These are phyloP conservation scores for Trichophyton mentagrophytes DNA, from an alignment of 2,329 filamentous ascomycete genomes.

Conservation along the genomic window DNA sequence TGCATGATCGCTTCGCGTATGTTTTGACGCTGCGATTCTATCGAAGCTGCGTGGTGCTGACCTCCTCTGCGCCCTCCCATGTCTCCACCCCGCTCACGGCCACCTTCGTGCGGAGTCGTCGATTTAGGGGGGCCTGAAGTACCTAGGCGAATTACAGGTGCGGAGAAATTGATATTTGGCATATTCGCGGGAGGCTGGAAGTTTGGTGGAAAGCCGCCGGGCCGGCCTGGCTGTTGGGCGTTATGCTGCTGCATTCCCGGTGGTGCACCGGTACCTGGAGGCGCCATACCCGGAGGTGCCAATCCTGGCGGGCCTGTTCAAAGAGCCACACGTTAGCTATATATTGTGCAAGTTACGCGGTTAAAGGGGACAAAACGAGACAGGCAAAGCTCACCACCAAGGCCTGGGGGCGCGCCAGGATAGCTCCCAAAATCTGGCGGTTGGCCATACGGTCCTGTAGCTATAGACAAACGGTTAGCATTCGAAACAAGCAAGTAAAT, in stretches of 20 bases:
- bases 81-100: slow-evolving; percentile 34
- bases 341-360: not conserved
- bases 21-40: slow-evolving; percentile 55
- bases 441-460: slow-evolving; percentile 51
- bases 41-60: slow-evolving; percentile 45
- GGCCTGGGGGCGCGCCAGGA: slow-evolving; percentile 63
- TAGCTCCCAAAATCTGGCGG: slow-evolving; percentile 63
- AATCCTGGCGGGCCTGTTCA: slow-evolving; percentile 40
- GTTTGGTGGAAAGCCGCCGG: slow-evolving; percentile 63
- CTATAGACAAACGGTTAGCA: slow-evolving; percentile 13
- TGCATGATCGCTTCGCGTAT: slow-evolving; percentile 57
- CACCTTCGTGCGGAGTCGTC: slow-evolving; percentile 29
- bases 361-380: not conserved
- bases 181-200: slow-evolving; percentile 86
- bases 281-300: slow-evolving; percentile 60
- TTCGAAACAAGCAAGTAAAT: not conserved
- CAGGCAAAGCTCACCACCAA: slow-evolving; percentile 45
- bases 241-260: slow-evolving; percentile 66
- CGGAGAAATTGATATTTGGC: slow-evolving; percentile 97
- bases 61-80: slow-evolving; percentile 40
- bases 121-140: slow-evolving; percentile 57
- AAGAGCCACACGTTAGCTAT: slow-evolving; percentile 8
- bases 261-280: slow-evolving; percentile 65
- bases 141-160: slow-evolving; percentile 86
- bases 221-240: slow-evolving; percentile 62